These are phyloP conservation scores for Russula olivacea DNA, from an alignment of 768 basidiomycete genomes.

Conservation along the genomic window DNA sequence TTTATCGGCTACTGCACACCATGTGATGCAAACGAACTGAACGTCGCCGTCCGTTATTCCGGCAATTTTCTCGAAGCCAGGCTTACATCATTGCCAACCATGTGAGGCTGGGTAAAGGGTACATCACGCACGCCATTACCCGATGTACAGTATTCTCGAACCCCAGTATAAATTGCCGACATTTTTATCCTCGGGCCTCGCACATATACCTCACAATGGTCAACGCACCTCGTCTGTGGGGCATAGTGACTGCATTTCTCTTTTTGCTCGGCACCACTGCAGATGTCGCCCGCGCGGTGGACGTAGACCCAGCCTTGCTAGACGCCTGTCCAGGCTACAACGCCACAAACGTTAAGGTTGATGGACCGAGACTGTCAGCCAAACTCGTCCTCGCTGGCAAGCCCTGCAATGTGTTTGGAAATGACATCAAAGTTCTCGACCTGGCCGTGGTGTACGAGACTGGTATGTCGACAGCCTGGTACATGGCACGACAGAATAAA, in stretches of 20 bases:
- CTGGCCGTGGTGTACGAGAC: slow-evolving; percentile 57
- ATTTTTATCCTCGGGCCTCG: background rate
- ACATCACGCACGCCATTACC: background rate
- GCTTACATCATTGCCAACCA: background rate
- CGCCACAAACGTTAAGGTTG: slow-evolving; percentile 40
- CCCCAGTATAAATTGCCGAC: background rate
- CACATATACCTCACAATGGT: background rate
- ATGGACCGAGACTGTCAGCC: slow-evolving; percentile 41
- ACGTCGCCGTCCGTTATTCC: no score
- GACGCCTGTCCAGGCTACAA: slow-evolving; percentile 60
- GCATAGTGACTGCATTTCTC: background rate
- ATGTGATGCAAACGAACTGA: background rate
- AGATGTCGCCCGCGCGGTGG: slow-evolving; percentile 23
- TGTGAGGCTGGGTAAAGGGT: background rate
- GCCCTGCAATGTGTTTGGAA: slow-evolving; percentile 56
- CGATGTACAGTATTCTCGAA: background rate
- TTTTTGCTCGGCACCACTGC: background rate
- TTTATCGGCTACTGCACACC: background rate
- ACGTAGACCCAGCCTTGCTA: slow-evolving; percentile 32
- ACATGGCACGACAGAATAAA: background rate
- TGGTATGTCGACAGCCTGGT: slow-evolving; percentile 29
- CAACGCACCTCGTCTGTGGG: background rate
- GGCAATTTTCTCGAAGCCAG: no score
- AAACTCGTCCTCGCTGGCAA: slow-evolving; percentile 46
- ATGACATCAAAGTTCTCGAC: slow-evolving; percentile 43